Conservation (phyloP, 805 yeast genomes). For the Ogataea degrootiae region DNA sequence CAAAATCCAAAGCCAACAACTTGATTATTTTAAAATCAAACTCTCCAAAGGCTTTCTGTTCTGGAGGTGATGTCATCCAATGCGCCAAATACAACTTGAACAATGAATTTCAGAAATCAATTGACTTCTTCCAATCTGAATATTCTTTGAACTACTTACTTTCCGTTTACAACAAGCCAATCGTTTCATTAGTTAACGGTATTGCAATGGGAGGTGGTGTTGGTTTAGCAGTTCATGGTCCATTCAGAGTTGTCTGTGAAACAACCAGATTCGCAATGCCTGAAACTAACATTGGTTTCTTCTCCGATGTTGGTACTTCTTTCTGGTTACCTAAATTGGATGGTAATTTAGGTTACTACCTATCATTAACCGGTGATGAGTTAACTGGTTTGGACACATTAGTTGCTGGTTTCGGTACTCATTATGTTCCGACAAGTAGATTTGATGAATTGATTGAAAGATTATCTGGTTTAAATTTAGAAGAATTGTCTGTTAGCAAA, state of each 20-base stretch:
- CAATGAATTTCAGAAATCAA: constrained; percentile 43
- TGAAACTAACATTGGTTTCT: constrained; percentile 93
- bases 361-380: constrained; percentile 82
- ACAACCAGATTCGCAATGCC: constrained; percentile 95
- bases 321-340: constrained; percentile 82
- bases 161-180: constrained; percentile 82
- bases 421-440: constrained; percentile 68
- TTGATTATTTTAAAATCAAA: constrained; percentile 64
- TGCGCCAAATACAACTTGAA: constrained; percentile 58
- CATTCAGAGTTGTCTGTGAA: constrained; percentile 92
- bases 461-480: constrained; percentile 51
- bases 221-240: constrained; percentile 84
- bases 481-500: constrained; percentile 15
- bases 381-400: constrained; percentile 78
- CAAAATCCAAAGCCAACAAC: constrained; percentile 61
- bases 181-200: constrained; percentile 83
- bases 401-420: constrained; percentile 83
- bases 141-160: constrained; percentile 75
- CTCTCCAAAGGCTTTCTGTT: constrained; percentile 74
- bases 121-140: constrained; percentile 71
- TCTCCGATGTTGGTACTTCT: constrained; percentile 93
- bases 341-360: constrained; percentile 77
- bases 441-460: constrained; percentile 59
- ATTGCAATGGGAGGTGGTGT: constrained; percentile 98
- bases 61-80: constrained; percentile 93